Percentiles rank a stretch among this genome's conserved stretches.
phyloP scores from a whole-genome alignment of 345 rosid species.

The Schrenkiella parvula region DNA sequence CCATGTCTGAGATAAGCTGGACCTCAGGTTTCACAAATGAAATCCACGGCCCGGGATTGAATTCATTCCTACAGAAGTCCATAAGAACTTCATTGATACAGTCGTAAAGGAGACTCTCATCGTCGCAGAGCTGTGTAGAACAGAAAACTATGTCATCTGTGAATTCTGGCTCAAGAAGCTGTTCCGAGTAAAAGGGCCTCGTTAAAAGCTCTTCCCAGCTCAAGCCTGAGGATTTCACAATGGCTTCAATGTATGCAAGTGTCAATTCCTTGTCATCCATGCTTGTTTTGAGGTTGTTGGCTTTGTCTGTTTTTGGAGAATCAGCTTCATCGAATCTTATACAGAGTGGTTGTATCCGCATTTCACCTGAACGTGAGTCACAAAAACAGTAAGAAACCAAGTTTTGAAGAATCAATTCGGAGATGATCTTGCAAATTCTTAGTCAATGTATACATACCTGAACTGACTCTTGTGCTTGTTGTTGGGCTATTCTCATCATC shows the following conservation, averaged over 20 bases:
- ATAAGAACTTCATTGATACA: slow-evolving; percentile 71
- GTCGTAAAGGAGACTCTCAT: slow-evolving; percentile 57
- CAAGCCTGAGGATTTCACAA: slow-evolving; percentile 52
- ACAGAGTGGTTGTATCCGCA: slow-evolving; percentile 45
- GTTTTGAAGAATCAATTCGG: background rate
- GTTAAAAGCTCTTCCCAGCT: slow-evolving; percentile 65
- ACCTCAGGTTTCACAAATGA: slow-evolving; percentile 48
- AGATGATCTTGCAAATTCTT: background rate
- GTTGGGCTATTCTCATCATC: slow-evolving; percentile 75
- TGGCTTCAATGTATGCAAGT: slow-evolving; percentile 49
- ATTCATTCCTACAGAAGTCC: slow-evolving; percentile 40
- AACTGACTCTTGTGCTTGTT: slow-evolving; percentile 42
- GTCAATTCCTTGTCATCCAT: slow-evolving; percentile 42
- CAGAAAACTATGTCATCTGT: slow-evolving; percentile 47
- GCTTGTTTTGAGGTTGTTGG: slow-evolving; percentile 36
- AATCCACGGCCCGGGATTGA: slow-evolving; percentile 52
- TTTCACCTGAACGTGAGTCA: slow-evolving; percentile 49
- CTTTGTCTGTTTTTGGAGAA: slow-evolving; percentile 50
- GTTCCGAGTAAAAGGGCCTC: slow-evolving; percentile 53
- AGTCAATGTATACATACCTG: slow-evolving; percentile 48
- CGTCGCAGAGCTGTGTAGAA: slow-evolving; percentile 48
- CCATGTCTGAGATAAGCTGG: slow-evolving; percentile 49
- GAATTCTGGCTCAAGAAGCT: slow-evolving; percentile 56
- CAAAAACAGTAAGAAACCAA: slow-evolving; percentile 30
- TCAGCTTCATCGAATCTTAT: slow-evolving; percentile 52